phyloP scores from a whole-genome alignment of 1,284 basidiomycete genomes.

The Tilletia indica region DNA sequence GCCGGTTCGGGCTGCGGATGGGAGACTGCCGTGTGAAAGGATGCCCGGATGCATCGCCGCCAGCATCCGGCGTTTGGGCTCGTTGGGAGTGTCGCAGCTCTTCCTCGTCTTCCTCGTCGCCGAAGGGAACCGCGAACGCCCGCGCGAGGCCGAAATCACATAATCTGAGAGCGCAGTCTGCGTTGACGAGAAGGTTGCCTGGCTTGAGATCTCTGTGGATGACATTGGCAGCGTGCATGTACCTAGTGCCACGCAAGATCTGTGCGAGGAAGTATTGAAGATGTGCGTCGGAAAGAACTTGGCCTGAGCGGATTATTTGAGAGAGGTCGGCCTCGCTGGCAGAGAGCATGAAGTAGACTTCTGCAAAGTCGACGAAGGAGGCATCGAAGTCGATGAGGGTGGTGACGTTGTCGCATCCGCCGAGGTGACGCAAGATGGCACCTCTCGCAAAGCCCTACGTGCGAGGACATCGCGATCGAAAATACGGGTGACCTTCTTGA shows the following conservation, averaged over 20 bases:
- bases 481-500: slow-evolving; percentile 54
- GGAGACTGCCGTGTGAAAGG: neutral
- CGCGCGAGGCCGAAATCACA: slow-evolving; percentile 54
- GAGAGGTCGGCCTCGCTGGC: slow-evolving; percentile 54
- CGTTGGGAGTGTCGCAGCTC: neutral
- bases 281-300: slow-evolving; percentile 50
- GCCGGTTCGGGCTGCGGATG: neutral
- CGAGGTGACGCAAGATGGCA: slow-evolving; percentile 43
- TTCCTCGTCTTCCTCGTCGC: neutral
- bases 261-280: slow-evolving; percentile 54
- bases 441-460: slow-evolving; percentile 50
- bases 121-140: slow-evolving; percentile 28
- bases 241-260: slow-evolving; percentile 49
- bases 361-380: slow-evolving; percentile 54
- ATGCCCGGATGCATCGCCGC: no score
- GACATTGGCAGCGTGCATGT: slow-evolving; percentile 52
- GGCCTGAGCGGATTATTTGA: slow-evolving; percentile 52
- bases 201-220: slow-evolving; percentile 55
- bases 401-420: slow-evolving; percentile 48
- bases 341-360: slow-evolving; percentile 51
- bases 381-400: slow-evolving; percentile 53
- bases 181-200: slow-evolving; percentile 54
- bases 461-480: slow-evolving; percentile 53
- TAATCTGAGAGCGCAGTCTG: slow-evolving; percentile 49
- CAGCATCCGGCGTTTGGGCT: slow-evolving; percentile 2